Base-by-base conservation (phyloP, 306 rosid genomes). In the Prosopis cineraria region DNA sequence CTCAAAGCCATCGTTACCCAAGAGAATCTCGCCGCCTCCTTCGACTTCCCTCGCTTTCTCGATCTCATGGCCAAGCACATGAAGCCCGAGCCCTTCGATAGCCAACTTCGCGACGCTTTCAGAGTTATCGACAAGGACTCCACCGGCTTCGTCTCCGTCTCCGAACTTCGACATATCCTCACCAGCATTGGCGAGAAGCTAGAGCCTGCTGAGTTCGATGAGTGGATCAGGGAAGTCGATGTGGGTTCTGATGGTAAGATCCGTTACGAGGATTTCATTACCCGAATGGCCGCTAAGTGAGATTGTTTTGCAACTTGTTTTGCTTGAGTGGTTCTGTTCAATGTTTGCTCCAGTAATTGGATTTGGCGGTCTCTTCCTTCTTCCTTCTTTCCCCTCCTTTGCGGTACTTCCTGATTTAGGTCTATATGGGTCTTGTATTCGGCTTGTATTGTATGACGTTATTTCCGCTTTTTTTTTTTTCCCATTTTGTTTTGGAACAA, bases 31-130 rank as follows among this genome's bases (percentile, higher is more conserved):
- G 89, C 93, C 3, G 47, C 90, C 0, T 92, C 98, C 3, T 94
- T 94, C 82, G 98, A 92, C 63, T 92, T 94, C 82, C 82, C 87
- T 3, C 97, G 95, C 12, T 92, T 94, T 70, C 91, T 92, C 2
- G 97, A 92, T 41, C 90, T 94, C 58, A 94, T 94, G 98, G 85
- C 89, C 24, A 92, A 89, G 78, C 97, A 94, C 88, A 92, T 94
- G 97, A 94, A 94, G 81, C 87, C 97, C 10, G 97, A 94, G 75
- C 97, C 97, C 22, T 94, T 94, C 85, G 98, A 94, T 90, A 92
- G 97, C 67, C 97, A 94, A 84, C 97, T 94, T 10, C 91, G 91
- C 45, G 98, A 94, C 22, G 97, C 98, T n/a, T 89, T 89, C 82
- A 89, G 87, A 83, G 93, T 89, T 58, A 86, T 89, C 62, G 93